These are phyloP conservation scores for Breviolum minutum DNA, from an alignment of 73 alveolate species.

Conservation along the genomic window DNA sequence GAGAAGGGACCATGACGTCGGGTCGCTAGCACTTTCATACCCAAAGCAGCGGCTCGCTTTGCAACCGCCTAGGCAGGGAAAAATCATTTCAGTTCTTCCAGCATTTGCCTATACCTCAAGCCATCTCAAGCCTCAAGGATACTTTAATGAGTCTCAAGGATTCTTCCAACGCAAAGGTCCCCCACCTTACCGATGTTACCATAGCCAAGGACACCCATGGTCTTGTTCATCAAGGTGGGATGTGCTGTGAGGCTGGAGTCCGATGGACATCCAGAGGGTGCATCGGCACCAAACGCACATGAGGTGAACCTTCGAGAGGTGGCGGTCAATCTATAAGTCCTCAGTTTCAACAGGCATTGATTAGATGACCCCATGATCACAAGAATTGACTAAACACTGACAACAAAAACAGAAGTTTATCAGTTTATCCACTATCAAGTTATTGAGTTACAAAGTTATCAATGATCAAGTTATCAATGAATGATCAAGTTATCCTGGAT, in stretches of 20 bases:
- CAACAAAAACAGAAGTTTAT: no score
- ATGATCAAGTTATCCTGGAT: background rate
- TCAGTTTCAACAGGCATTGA: background rate
- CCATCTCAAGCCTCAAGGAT: no score
- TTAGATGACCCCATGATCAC: no score
- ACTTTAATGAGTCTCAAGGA: no score
- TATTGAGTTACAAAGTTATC: no score
- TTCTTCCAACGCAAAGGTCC: no score
- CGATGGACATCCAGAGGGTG: conserved; percentile 41
- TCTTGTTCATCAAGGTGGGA: conserved; percentile 72
- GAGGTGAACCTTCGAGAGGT: conserved; percentile 17
- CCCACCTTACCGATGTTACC: conserved; percentile 44
- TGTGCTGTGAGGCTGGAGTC: conserved; percentile 50
- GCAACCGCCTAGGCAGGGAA: conserved; percentile 1
- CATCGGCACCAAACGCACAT: conserved; percentile 61
- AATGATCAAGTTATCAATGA: background rate
- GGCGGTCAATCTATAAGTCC: conserved; percentile 25
- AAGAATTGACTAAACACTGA: no score
- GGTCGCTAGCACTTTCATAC: conserved; percentile 50
- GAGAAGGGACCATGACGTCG: conserved; percentile 86
- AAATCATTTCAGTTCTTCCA: background rate
- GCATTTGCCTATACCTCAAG: no score
- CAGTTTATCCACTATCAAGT: no score
- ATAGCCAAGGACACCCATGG: conserved; percentile 66
- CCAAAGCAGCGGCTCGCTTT: conserved; percentile 6